Evolutionary conservation across 2,329 filamentous ascomycete species (phyloP).

Genomic region (Capronia americana): DNA sequence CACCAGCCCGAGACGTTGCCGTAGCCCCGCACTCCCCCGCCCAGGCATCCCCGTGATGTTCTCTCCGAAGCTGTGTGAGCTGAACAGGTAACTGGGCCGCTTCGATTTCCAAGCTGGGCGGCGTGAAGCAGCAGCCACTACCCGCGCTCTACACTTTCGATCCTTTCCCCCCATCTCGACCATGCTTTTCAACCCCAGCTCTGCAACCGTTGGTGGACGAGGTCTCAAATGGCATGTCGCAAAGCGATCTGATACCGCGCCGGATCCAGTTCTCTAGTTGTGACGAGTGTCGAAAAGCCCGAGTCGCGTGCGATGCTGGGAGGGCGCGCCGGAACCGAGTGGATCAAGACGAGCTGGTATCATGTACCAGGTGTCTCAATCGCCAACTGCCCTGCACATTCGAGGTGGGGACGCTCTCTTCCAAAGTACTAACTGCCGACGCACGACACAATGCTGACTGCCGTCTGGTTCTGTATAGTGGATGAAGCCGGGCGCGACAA

Average conservation of each 20-base stretch:
- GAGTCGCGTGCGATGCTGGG: slow-evolving; percentile 45
- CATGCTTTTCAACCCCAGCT: neutral
- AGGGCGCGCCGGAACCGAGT: slow-evolving; percentile 33
- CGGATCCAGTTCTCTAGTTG: slow-evolving; percentile 47
- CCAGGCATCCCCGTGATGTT: no score
- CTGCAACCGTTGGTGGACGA: neutral
- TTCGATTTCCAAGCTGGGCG: neutral
- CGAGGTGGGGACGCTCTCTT: slow-evolving; percentile 22
- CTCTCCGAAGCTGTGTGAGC: no score
- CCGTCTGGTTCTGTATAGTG: slow-evolving; percentile 14
- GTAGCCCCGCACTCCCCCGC: no score
- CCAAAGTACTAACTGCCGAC: neutral
- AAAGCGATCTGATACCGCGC: slow-evolving; percentile 29
- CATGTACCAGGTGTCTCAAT: slow-evolving; percentile 39
- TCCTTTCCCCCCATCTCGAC: neutral
- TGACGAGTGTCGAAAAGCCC: slow-evolving; percentile 44
- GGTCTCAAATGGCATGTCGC: slow-evolving; percentile 18
- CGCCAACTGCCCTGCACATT: slow-evolving; percentile 35
- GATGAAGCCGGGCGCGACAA: slow-evolving; percentile 17
- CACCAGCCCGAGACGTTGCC: neutral
- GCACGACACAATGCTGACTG: slow-evolving; percentile 1
- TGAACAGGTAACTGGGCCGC: neutral
- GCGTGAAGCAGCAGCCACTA: neutral
- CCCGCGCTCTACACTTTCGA: neutral
- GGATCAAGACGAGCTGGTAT: slow-evolving; percentile 34